A percentile compares a stretch with the other conserved stretches of the same genome.
Conservation (phyloP, 2,329 filamentous ascomycete genomes). For the Exserohilum rostratum region DNA sequence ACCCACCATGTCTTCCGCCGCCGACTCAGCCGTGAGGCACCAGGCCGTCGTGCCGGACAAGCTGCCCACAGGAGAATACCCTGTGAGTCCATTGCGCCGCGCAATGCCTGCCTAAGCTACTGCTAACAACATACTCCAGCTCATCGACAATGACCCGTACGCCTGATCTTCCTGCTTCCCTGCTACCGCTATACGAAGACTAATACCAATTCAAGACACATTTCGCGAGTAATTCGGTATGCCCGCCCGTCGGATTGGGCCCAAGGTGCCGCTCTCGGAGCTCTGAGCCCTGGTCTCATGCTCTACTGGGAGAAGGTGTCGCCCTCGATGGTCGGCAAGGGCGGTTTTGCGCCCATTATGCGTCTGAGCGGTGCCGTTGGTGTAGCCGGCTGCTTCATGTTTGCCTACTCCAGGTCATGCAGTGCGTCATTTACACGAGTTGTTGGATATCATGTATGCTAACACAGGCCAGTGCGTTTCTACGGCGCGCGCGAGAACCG, state of each 20-base stretch:
- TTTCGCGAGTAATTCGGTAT: slow-evolving; percentile 88
- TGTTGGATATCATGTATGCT: slow-evolving; percentile 1
- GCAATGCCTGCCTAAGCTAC: slow-evolving; percentile 29
- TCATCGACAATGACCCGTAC: slow-evolving; percentile 99
- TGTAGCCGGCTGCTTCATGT: slow-evolving; percentile 77
- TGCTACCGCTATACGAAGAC: slow-evolving; percentile 19
- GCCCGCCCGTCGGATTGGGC: slow-evolving; percentile 84
- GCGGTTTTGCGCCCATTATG: slow-evolving; percentile 83
- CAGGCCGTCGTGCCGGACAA: slow-evolving; percentile 72
- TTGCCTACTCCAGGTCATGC: slow-evolving; percentile 82
- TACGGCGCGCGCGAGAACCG: slow-evolving; percentile 94
- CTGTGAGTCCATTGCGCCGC: slow-evolving; percentile 65
- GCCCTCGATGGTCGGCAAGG: slow-evolving; percentile 82
- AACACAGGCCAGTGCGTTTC: slow-evolving; percentile 73
- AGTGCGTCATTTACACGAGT: slow-evolving; percentile 64
- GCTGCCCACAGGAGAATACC: slow-evolving; percentile 80
- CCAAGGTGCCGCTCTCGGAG: slow-evolving; percentile 69
- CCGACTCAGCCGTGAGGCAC: slow-evolving; percentile 34
- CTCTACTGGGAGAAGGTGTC: slow-evolving; percentile 81
- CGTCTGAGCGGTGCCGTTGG: slow-evolving; percentile 77
- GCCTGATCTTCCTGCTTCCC: slow-evolving; percentile 45
- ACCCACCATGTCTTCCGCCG: slow-evolving; percentile 38
- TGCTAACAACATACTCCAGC: slow-evolving; percentile 63
- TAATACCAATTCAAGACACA: slow-evolving; percentile 67
- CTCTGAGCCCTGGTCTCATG: slow-evolving; percentile 76